Evolutionary conservation across 2,329 filamentous ascomycete species (phyloP), one percentile per base, ranked within the genome.

Genomic region (Fusarium albosuccineum): DNA sequence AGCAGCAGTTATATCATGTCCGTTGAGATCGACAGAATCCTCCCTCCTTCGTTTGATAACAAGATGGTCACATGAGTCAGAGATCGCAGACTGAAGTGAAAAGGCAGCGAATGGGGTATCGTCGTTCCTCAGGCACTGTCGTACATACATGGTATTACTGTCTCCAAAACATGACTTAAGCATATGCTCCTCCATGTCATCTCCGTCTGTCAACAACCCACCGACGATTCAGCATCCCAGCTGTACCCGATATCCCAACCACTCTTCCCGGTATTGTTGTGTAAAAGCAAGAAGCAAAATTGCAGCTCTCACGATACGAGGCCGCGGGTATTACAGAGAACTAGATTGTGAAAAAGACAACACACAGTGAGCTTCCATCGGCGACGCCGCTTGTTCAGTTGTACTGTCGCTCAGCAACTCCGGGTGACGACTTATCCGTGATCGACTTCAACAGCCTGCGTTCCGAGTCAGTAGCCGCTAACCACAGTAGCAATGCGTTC

Each of bases 301-400:
- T 68, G 66, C 66, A 44, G 51, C 62, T 60, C 54, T 57, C 69
- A 40, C 37, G 53, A 36, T 17, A 58, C n/a, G 59, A 58, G 62
- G 62, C 69, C 59, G 71, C 67, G 70, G 71, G 71, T 73, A 73
- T 73, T 73, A 73, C 65, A 70, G 55, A 73, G 68, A 64, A 67
- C 60, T 68, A 67, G 59, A 64, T 59, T 55, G 57, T 59, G 54
- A 66, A 64, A 62, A 60, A 58, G 49, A 51, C 66, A 57, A 62
- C 56, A 64, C 49, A 59, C 60, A 56, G 40, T 41, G 27, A 58
- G 58, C 56, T 58, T 59, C 57, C 40, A 58, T 62, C 49, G 37
- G 42, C 26, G 37, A 42, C 45, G 45, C 42, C 34, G 49, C n/a
- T 51, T 56, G 33, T 57, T 70, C 17, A 69, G 46, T 41, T 66